Base-by-base conservation (phyloP, 202 grass and related monocot genomes). In the Elaeis oleifera region DNA sequence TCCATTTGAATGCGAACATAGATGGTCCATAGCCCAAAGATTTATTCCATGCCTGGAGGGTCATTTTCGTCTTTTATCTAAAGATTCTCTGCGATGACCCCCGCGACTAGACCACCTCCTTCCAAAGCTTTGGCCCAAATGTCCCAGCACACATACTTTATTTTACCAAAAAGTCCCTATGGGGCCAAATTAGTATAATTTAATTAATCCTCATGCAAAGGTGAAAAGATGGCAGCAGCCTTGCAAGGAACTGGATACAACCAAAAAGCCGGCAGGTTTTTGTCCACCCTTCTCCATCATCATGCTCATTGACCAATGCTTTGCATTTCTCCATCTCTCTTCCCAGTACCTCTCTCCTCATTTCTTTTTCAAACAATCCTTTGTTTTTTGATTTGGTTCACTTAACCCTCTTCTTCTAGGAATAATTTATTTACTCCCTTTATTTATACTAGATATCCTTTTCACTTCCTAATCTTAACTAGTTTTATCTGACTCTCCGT, bases 191-290 rank as follows among this genome's bases (percentile, higher is more conserved):
- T 44, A 44, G 13, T 44, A 44, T 44, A 44, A 44, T 44, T 13
- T 13, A 44, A 44, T 9, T 14, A 44, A 44, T 13, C 2, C 9
- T 44, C 36, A 44, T 11, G 6, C 8, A 44, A 44, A 44, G 36
- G 36, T 44, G 36, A 44, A 44, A 44, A 44, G 13, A 44, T 44
- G 9, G 36, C 36, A 44, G 36, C 5, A 56, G 13, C 54, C 8
- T 19, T 23, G 19, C 13, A 56, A 1, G 6, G 3, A 23, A 23
- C 54, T 56, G 54, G 54, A 56, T 56, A 23, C 54, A 56, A 56
- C 54, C 54, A 56, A 56, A 56, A 56, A 56, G 19, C 54, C 54
- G 54, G 54, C 54, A 56, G 9, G n/a, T 7, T 56, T 56, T 56
- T 7, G 23, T 44, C 18, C 53, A 23, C 53, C 18, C 18, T 56